A percentile compares a stretch with the other conserved stretches of the same genome.
Evolutionary conservation across 2,329 filamentous ascomycete genomes (phyloP).

Genomic region (Aspergillus sp.): DNA sequence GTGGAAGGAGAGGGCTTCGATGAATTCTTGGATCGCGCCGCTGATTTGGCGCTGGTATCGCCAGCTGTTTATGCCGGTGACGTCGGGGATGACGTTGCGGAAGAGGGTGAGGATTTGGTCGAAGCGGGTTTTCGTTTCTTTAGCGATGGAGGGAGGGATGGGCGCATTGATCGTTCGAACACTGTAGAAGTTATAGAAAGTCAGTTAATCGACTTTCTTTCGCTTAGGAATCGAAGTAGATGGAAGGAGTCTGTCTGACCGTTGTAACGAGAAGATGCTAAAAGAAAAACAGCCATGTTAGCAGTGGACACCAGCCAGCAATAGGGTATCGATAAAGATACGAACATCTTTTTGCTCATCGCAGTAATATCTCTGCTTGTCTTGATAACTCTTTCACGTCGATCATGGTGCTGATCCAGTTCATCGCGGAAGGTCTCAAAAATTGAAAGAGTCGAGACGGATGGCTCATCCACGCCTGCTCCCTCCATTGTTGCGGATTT

Average conservation of each 20-base stretch:
- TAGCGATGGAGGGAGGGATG: slow-evolving; percentile 63
- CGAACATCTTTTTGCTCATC: slow-evolving; percentile 92
- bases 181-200: slow-evolving; percentile 19
- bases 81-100: slow-evolving; percentile 62
- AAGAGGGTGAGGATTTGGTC: slow-evolving; percentile 68
- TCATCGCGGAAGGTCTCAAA: slow-evolving; percentile 83
- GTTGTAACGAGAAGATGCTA: slow-evolving; percentile 80
- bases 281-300: too few relatives aligned
- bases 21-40: slow-evolving; percentile 81
- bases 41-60: slow-evolving; percentile 77
- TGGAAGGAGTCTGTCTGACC: slow-evolving; percentile 44
- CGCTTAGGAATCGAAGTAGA: slow-evolving; percentile 13
- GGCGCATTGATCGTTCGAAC: slow-evolving; percentile 37
- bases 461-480: slow-evolving; percentile 13
- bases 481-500: slow-evolving; percentile 7
- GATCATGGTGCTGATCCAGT: slow-evolving; percentile 90
- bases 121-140: slow-evolving; percentile 66
- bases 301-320: slow-evolving; percentile 1
- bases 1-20: slow-evolving; percentile 84
- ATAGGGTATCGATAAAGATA: background rate
- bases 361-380: slow-evolving; percentile 88
- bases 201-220: too few relatives aligned
- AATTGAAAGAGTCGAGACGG: slow-evolving; percentile 57
- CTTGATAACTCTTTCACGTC: slow-evolving; percentile 85
- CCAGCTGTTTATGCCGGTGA: slow-evolving; percentile 73